A percentile compares a stretch with the other conserved stretches of the same genome.
These are phyloP conservation scores for Graphilbum fragrans DNA, from an alignment of 2,329 filamentous ascomycete species.

Conservation along the genomic window DNA sequence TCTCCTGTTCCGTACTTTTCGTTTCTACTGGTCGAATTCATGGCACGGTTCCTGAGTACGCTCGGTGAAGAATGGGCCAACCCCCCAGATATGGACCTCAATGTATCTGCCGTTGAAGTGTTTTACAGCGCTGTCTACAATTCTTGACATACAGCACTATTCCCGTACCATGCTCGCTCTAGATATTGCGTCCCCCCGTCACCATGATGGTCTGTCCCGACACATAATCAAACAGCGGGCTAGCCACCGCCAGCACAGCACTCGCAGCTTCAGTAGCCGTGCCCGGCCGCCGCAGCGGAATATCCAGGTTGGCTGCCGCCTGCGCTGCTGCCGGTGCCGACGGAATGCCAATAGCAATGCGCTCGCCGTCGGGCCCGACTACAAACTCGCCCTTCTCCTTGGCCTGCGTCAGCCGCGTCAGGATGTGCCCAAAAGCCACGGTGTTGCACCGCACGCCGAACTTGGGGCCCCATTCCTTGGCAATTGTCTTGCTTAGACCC, in stretches of 20 bases:
- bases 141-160: too few species aligned
- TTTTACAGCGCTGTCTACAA: too few species aligned
- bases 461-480: constrained; percentile 78
- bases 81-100: too few species aligned
- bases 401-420: constrained; percentile 67
- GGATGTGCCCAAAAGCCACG: constrained; percentile 72
- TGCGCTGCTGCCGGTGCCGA: constrained; percentile 37
- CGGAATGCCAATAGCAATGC: constrained; percentile 64
- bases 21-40: too few species aligned
- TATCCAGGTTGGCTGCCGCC: constrained; percentile 47
- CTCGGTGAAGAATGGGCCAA: too few species aligned
- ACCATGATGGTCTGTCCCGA: constrained; percentile 80
- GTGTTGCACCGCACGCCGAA: constrained; percentile 79
- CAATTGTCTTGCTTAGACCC: constrained; percentile 78
- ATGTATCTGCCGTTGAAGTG: too few species aligned
- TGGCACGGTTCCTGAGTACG: too few species aligned
- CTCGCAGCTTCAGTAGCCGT: constrained; percentile 71
- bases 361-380: constrained; percentile 61
- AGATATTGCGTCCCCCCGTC: constrained; percentile 62
- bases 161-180: constrained; percentile 3
- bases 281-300: constrained; percentile 66
- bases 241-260: constrained; percentile 65
- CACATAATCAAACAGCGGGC: constrained; percentile 75
- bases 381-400: constrained; percentile 79
- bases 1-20: too few species aligned